Percentiles rank a stretch among this genome's conserved stretches.
Evolutionary conservation across 192 early-diverging fungal species (phyloP).

Genomic region (Coemansia sp.): DNA sequence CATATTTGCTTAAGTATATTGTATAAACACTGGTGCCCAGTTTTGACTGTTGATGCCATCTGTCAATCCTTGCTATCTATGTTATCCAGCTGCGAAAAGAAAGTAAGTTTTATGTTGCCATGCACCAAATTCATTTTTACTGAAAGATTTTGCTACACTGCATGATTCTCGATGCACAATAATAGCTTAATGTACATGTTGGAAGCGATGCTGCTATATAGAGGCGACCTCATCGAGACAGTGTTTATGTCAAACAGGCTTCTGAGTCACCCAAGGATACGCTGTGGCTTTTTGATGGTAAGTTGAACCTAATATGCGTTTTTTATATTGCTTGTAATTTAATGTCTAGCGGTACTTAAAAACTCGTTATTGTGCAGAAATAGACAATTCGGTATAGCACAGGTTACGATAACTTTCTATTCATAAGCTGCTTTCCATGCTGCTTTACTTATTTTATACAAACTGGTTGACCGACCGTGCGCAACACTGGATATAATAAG

Average conservation of each 20-base stretch:
- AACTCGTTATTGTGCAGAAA: not conserved
- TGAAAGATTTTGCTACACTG: not conserved
- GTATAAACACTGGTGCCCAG: slow-evolving; percentile 92
- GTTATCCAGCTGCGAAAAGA: slow-evolving; percentile 82
- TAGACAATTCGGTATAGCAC: not conserved
- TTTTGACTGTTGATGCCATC: slow-evolving; percentile 83
- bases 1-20: slow-evolving; percentile 96
- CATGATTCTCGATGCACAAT: not conserved
- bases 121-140: not conserved
- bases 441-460: not conserved
- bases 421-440: not conserved
- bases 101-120: slow-evolving; percentile 42
- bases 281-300: slow-evolving; percentile 52
- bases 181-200: not conserved
- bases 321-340: not conserved
- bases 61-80: slow-evolving; percentile 91
- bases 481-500: not conserved
- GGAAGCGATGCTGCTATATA: slow-evolving; percentile 6
- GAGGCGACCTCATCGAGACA: slow-evolving; percentile 33
- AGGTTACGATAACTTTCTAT: not conserved
- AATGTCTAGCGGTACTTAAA: not conserved
- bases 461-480: not conserved
- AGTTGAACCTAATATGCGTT: not conserved
- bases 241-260: slow-evolving; percentile 38
- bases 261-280: slow-evolving; percentile 46